Evolutionary conservation across 2,329 filamentous ascomycete genomes (phyloP).

Genomic region (Nigrospora osmanthi): DNA sequence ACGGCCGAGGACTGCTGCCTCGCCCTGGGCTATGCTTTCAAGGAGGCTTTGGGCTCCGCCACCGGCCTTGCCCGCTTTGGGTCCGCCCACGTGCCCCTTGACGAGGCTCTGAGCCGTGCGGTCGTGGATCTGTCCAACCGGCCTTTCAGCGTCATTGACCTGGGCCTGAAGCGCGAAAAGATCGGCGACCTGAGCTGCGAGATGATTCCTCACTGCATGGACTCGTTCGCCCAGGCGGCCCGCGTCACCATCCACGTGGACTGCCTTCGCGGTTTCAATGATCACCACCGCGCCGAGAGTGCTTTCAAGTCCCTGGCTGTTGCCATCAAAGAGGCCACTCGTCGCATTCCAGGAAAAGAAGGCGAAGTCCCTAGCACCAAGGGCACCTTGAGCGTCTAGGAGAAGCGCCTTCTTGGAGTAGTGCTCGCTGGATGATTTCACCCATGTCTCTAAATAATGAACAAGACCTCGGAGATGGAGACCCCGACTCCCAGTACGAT

Average conservation of each 20-base stretch:
- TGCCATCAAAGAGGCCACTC: slow-evolving; percentile 71
- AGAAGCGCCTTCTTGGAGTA: background rate
- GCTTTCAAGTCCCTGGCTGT: slow-evolving; percentile 95
- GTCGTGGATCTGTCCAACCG: slow-evolving; percentile 94
- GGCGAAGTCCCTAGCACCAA: slow-evolving; percentile 95
- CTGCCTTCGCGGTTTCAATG: slow-evolving; percentile 82
- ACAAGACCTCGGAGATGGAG: no score
- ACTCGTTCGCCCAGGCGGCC: slow-evolving; percentile 87
- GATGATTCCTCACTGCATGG: slow-evolving; percentile 94
- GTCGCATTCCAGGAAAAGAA: slow-evolving; percentile 68
- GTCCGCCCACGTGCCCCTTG: slow-evolving; percentile 83
- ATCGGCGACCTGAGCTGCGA: slow-evolving; percentile 89
- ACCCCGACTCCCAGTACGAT: no score
- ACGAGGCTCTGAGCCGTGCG: slow-evolving; percentile 88
- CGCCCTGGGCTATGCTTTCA: slow-evolving; percentile 80
- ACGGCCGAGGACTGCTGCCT: slow-evolving; percentile 94
- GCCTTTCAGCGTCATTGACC: slow-evolving; percentile 74
- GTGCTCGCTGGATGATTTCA: no score
- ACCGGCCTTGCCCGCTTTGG: slow-evolving; percentile 85
- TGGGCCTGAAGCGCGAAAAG: slow-evolving; percentile 84
- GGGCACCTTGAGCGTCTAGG: slow-evolving; percentile 66
- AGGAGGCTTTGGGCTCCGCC: slow-evolving; percentile 66
- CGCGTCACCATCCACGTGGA: slow-evolving; percentile 93
- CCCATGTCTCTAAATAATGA: no score
- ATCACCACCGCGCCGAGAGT: slow-evolving; percentile 93